A percentile compares a stretch with the other conserved stretches of the same genome.
phyloP scores from a whole-genome alignment of 768 basidiomycete species.

The Cubamyces sp. region DNA sequence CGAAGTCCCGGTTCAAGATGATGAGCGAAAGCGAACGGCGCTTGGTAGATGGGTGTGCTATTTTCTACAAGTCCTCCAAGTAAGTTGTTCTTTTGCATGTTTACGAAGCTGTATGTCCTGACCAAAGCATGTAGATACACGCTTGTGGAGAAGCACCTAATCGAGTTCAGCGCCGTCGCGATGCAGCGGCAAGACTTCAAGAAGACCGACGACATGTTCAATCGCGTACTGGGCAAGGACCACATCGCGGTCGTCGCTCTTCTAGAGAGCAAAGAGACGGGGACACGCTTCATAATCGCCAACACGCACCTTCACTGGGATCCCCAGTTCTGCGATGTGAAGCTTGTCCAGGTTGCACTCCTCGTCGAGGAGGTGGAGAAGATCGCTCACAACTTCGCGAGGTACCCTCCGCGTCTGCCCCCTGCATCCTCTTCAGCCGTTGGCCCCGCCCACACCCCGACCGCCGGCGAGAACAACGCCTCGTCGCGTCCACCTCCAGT shows the following conservation, averaged over 20 bases:
- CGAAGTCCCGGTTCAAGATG: constrained; percentile 91
- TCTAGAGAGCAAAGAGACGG: constrained; percentile 85
- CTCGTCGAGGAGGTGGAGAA: constrained; percentile 93
- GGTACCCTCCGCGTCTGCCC: constrained; percentile 70
- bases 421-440: constrained; percentile 39
- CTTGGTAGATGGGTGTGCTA: constrained; percentile 95
- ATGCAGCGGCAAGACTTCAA: constrained; percentile 94
- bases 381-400: constrained; percentile 82
- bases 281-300: constrained; percentile 84
- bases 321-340: constrained; percentile 90
- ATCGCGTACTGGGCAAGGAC: constrained; percentile 94
- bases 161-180: constrained; percentile 92
- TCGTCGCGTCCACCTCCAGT: constrained; percentile 59
- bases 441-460: constrained; percentile 36
- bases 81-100: constrained; percentile 41
- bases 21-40: constrained; percentile 87
- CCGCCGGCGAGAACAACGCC: constrained; percentile 30
- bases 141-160: constrained; percentile 89
- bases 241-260: constrained; percentile 88
- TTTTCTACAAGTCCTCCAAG: constrained; percentile 90
- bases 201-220: constrained; percentile 99
- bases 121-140: constrained; percentile 58
- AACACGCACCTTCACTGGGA: constrained; percentile 96
- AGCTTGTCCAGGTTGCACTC: constrained; percentile 93
- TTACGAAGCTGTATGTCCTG: constrained; percentile 3